Percentiles rank a stretch among this genome's conserved stretches.
phyloP scores from a whole-genome alignment of 495 filamentous ascomycete species.

The Hypoxylon lenormandii region DNA sequence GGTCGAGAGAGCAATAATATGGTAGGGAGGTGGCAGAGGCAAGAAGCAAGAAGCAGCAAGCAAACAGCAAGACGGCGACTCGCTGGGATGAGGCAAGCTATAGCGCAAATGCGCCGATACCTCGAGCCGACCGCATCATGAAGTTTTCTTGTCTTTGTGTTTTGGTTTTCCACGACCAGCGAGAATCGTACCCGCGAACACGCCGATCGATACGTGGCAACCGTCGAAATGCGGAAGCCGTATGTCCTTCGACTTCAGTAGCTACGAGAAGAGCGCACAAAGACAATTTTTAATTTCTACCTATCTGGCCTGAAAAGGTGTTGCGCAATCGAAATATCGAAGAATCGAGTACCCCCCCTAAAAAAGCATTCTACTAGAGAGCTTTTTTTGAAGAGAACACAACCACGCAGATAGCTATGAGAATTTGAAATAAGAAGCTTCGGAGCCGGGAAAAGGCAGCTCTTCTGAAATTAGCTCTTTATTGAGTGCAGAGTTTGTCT shows the following conservation, averaged over 20 bases:
- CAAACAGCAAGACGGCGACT: conserved; percentile 25
- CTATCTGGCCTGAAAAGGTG: conserved; percentile 51
- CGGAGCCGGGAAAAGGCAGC: conserved; percentile 38
- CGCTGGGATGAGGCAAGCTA: conserved; percentile 27
- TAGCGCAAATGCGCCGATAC: conserved; percentile 19
- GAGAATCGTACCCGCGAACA: conserved; percentile 37
- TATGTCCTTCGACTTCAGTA: conserved; percentile 45
- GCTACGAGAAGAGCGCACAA: conserved; percentile 33
- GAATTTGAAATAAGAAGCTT: conserved; percentile 49
- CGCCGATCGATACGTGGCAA: conserved; percentile 48
- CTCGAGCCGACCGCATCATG: conserved; percentile 36
- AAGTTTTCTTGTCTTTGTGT: conserved; percentile 24
- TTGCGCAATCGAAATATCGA: conserved; percentile 48
- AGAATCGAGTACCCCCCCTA: conserved; percentile 35
- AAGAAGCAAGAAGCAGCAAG: conserved; percentile 15
- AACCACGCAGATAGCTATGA: conserved; percentile 51
- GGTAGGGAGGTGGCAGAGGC: conserved; percentile 25
- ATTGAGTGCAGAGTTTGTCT: conserved; percentile 38
- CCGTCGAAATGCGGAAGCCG: conserved; percentile 49
- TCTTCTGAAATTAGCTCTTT: conserved; percentile 9
- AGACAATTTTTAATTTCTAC: conserved; percentile 33
- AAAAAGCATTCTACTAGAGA: conserved; percentile 45
- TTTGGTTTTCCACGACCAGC: conserved; percentile 40
- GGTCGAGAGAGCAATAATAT: conserved; percentile 35
- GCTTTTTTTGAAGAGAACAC: conserved; percentile 42